phyloP scores from a whole-genome alignment of 1,284 basidiomycete species.

The Vanrija pseudolonga region DNA sequence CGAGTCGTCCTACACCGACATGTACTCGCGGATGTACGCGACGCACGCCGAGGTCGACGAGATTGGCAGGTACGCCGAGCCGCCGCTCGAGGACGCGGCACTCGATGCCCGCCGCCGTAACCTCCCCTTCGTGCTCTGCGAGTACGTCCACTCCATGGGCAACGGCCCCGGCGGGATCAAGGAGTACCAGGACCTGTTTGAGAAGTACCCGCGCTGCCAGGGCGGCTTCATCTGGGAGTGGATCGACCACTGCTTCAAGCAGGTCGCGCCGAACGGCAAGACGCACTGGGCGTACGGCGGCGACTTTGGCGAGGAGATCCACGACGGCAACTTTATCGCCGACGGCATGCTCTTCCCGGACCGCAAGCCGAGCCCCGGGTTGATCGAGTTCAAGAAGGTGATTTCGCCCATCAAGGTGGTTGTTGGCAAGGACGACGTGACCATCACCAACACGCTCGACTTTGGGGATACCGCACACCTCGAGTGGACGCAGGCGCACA shows the following conservation, averaged over 20 bases:
- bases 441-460: slow-evolving; percentile 7
- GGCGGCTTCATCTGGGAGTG: slow-evolving; percentile 24
- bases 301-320: slow-evolving; percentile 24
- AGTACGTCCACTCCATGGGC: slow-evolving; percentile 28
- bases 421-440: background rate
- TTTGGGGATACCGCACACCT: slow-evolving; percentile 6
- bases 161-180: slow-evolving; percentile 23
- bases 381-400: slow-evolving; percentile 20
- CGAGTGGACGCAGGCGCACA: slow-evolving; percentile 5
- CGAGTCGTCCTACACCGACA: slow-evolving; percentile 8
- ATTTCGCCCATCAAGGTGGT: slow-evolving; percentile 15
- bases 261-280: background rate
- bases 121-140: slow-evolving; percentile 22
- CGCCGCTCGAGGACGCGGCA: slow-evolving; percentile 5
- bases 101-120: slow-evolving; percentile 8
- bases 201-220: slow-evolving; percentile 19
- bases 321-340: slow-evolving; percentile 25
- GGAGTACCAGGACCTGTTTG: slow-evolving; percentile 23
- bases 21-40: slow-evolving; percentile 19
- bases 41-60: slow-evolving; percentile 14
- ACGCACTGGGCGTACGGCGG: slow-evolving; percentile 16
- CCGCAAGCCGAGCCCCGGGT: slow-evolving; percentile 19
- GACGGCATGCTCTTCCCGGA: slow-evolving; percentile 28
- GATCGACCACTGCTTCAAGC: slow-evolving; percentile 20
- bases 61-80: slow-evolving; percentile 11